Evolutionary conservation across 2,329 filamentous ascomycete species (phyloP).

Genomic region (Cercospora zeae-maydis): DNA sequence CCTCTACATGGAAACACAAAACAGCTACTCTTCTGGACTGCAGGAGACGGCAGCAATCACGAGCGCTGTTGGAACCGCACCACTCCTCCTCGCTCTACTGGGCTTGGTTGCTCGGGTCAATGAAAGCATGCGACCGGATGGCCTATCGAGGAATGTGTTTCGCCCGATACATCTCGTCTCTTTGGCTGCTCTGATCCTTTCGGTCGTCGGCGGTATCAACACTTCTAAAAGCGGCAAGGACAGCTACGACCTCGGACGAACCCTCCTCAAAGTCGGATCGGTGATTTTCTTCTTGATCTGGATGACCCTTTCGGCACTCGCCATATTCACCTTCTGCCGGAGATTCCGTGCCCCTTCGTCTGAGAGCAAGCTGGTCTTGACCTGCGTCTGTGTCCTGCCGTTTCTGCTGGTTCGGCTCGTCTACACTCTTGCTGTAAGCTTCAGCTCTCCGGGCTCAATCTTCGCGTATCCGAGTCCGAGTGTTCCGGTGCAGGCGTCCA

Average conservation of each 20-base stretch:
- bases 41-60: conserved; percentile 28
- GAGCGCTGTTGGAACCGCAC: conserved; percentile 29
- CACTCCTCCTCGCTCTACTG: conserved; percentile 28
- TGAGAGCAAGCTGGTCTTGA: conserved; percentile 24
- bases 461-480: conserved; percentile 24
- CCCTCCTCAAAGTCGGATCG: conserved; percentile 19
- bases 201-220: conserved; percentile 28
- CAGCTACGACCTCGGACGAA: conserved; percentile 16
- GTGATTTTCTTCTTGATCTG: conserved; percentile 28
- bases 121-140: conserved; percentile 18
- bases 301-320: conserved; percentile 19
- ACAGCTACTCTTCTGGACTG: conserved; percentile 21
- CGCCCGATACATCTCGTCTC: conserved; percentile 24
- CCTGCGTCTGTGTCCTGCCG: conserved; percentile 28
- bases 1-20: conserved; percentile 28
- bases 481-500: conserved; percentile 26
- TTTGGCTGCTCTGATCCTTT: conserved; percentile 27
- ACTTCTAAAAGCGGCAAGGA: neutral
- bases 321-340: conserved; percentile 12
- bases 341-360: conserved; percentile 9
- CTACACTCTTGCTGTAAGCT: conserved; percentile 30
- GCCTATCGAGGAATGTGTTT: conserved; percentile 19
- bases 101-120: conserved; percentile 28
- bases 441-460: conserved; percentile 18
- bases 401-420: conserved; percentile 38